A percentile compares a stretch with the other conserved stretches of the same genome.
These are phyloP conservation scores for Spathaspora girioi DNA, from an alignment of 805 yeast genomes.

Conservation along the genomic window DNA sequence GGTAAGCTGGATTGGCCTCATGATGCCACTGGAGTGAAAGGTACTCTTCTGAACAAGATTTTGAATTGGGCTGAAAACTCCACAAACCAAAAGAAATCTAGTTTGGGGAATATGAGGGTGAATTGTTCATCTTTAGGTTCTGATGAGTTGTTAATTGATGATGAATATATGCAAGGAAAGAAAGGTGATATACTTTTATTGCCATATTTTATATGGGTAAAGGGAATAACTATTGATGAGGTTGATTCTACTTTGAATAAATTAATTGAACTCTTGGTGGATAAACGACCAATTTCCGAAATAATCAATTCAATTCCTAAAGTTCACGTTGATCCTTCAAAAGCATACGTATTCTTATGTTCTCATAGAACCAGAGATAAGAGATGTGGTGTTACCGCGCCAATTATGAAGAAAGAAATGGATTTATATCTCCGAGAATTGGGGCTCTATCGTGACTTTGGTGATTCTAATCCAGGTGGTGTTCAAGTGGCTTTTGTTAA, in stretches of 20 bases:
- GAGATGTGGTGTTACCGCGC: slow-evolving; percentile 92
- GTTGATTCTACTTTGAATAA: slow-evolving; percentile 42
- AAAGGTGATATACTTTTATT: slow-evolving; percentile 61
- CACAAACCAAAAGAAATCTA: slow-evolving; percentile 13
- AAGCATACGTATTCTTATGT: slow-evolving; percentile 66
- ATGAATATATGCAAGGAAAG: slow-evolving; percentile 38
- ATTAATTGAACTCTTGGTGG: slow-evolving; percentile 40
- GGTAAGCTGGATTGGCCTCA: slow-evolving; percentile 84
- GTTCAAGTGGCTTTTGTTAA: slow-evolving; percentile 67
- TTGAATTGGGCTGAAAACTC: slow-evolving; percentile 29
- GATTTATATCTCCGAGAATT: slow-evolving; percentile 67
- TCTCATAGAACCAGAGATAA: slow-evolving; percentile 91
- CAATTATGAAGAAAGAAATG: slow-evolving; percentile 77
- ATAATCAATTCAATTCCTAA: slow-evolving; percentile 11
- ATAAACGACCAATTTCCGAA: slow-evolving; percentile 8
- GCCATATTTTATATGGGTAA: slow-evolving; percentile 74
- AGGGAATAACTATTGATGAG: slow-evolving; percentile 41
- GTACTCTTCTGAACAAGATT: slow-evolving; percentile 45
- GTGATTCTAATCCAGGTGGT: slow-evolving; percentile 75
- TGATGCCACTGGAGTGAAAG: slow-evolving; percentile 51
- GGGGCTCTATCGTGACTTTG: slow-evolving; percentile 70
- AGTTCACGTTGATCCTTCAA: slow-evolving; percentile 27
- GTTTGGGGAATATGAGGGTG: slow-evolving; percentile 39
- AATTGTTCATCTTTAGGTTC: slow-evolving; percentile 54
- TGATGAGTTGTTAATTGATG: slow-evolving; percentile 36